phyloP scores from a whole-genome alignment of 75 land plant genomes.

The Sequoiadendron giganteum region DNA sequence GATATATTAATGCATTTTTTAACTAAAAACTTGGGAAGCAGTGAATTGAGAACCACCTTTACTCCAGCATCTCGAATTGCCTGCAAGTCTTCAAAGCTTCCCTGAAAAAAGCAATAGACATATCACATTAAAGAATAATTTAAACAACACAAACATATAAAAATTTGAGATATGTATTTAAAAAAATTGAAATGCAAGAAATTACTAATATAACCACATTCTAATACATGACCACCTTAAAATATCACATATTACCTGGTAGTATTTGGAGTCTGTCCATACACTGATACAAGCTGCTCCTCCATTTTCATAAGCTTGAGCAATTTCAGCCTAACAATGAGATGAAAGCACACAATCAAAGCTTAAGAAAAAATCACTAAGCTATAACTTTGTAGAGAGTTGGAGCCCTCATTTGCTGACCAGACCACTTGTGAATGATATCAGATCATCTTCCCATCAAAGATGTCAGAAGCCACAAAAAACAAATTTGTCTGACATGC shows the following conservation, averaged over 20 bases:
- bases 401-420: neutral
- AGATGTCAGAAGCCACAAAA: neutral
- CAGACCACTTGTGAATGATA: neutral
- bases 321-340: slow-evolving; percentile 66
- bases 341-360: neutral
- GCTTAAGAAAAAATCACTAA: neutral
- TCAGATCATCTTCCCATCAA: neutral
- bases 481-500: neutral
- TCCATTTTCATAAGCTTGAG: slow-evolving; percentile 85
- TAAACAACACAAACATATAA: neutral
- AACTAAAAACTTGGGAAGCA: neutral
- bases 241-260: slow-evolving; percentile 42
- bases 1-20: neutral
- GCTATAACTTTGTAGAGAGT: neutral
- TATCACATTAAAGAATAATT: neutral
- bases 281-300: slow-evolving; percentile 98
- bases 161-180: neutral
- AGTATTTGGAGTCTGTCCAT: slow-evolving; percentile 89
- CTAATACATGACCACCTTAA: neutral
- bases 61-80: slow-evolving; percentile 79
- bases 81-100: slow-evolving; percentile 86
- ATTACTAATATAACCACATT: neutral
- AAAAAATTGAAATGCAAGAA: neutral
- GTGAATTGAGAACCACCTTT: slow-evolving; percentile 46
- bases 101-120: slow-evolving; percentile 37